phyloP scores from a whole-genome alignment of 805 yeast genomes.

The Wickerhamomyces subpelliculosus region DNA sequence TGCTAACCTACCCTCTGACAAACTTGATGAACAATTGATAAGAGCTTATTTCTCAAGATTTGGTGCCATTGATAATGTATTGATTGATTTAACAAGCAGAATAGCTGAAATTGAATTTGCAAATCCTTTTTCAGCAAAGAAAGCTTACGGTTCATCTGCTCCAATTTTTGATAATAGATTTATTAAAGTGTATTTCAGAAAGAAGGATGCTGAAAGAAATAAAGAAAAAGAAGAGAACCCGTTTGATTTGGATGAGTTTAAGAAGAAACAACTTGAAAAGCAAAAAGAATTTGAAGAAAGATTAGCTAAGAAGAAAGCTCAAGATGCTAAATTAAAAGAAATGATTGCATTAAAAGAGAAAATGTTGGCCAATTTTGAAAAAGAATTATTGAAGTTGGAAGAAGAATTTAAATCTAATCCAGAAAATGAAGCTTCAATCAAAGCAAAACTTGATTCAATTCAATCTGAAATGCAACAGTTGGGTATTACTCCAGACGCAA shows the following conservation, averaged over 20 bases:
- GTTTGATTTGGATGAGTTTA: slow-evolving; percentile 32
- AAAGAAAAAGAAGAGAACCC: slow-evolving; percentile 1
- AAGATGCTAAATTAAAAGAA: slow-evolving; percentile 25
- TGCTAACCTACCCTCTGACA: slow-evolving; percentile 37
- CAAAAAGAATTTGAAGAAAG: slow-evolving; percentile 36
- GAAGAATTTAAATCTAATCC: slow-evolving; percentile 11
- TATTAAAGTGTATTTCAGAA: slow-evolving; percentile 38
- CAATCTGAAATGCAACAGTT: slow-evolving; percentile 12
- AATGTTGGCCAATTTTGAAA: slow-evolving; percentile 28
- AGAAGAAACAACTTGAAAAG: slow-evolving; percentile 28
- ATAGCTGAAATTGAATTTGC: slow-evolving; percentile 34
- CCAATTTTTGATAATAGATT: slow-evolving; percentile 43
- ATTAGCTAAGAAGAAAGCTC: slow-evolving; percentile 25
- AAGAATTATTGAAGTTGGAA: slow-evolving; percentile 16
- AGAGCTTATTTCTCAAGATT: slow-evolving; percentile 33
- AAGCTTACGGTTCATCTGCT: slow-evolving; percentile 36
- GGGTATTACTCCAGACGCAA: slow-evolving; percentile 16
- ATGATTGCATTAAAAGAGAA: slow-evolving; percentile 27
- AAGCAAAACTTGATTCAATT: slow-evolving; percentile 8
- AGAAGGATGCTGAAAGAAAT: slow-evolving; percentile 3
- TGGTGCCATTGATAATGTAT: slow-evolving; percentile 28
- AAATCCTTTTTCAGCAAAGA: slow-evolving; percentile 29
- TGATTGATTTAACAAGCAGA: slow-evolving; percentile 19
- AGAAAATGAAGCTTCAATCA: slow-evolving; percentile 9
- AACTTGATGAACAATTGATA: slow-evolving; percentile 27